Base-by-base conservation (phyloP, 2,329 filamentous ascomycete genomes). In the Cladosporium sp. region DNA sequence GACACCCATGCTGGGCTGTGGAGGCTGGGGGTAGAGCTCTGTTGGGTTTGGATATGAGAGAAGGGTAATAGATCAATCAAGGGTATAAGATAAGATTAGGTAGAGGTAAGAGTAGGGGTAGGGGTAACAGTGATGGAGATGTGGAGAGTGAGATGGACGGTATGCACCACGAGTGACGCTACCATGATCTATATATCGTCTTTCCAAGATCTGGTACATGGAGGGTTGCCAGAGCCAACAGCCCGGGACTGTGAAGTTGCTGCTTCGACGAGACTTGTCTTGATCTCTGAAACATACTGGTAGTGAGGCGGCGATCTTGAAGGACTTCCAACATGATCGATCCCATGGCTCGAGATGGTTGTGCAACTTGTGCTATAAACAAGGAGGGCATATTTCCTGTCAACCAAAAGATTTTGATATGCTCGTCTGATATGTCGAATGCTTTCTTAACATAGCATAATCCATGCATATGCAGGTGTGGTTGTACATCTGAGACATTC, bases 221-320 rank as follows among this genome's bases (percentile, higher is more conserved):
- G 14, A 22, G 14, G 52, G 54, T 56, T 56, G 54, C 54, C 34
- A 49, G 54, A 56, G 54, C 19, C 40, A 39, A 49, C 34, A 42
- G 42, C 19, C 43, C 12, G 52, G 14, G 34, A 22, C 9, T 34
- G 34, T 56, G 34, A 49, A 56, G 54, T 56, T 56, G 54, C 54
- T 56, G n/a, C 42, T 56, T 56, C 54, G 54, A 56, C 54, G 42
- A 56, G 54, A 56, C 54, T 6, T 56, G 54, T 56, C 34, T 56
- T 25, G 34, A 11, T 22, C 19, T 7, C 9, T 56, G 54, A 56
- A 45, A 56, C 54, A 56, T n/a, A 9, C 15, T 36, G 38, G 38
- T 55, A 22, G 38, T 25, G 25, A 55, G 51, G 38, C 25, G 28
- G 28, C 22, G 39, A 43, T 45, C 22, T 20, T 34, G 2, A 14